phyloP scores from a whole-genome alignment of 1,284 basidiomycete genomes.

The Ceratobasidium sp. region DNA sequence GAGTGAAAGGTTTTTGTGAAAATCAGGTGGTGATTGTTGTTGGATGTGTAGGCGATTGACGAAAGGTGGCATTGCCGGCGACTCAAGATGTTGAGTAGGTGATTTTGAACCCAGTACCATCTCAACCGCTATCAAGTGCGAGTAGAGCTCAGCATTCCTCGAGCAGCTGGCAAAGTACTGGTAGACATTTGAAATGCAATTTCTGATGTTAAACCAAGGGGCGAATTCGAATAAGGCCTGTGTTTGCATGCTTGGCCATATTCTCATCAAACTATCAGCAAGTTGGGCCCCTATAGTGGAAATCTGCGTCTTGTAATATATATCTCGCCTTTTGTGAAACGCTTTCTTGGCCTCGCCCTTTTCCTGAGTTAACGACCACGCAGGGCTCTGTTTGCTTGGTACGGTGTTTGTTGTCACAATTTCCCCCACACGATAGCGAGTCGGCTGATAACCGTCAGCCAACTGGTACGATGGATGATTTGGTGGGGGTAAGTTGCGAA shows the following conservation, averaged over 20 bases:
- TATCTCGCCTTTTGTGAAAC: neutral
- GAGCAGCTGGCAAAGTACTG: conserved; percentile 14
- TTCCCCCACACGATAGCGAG: neutral
- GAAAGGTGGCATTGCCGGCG: neutral
- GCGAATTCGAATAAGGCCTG: neutral
- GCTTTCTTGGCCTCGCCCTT: neutral
- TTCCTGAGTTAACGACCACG: neutral
- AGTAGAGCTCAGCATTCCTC: conserved; percentile 4
- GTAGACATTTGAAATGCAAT: neutral
- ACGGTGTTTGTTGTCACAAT: no score
- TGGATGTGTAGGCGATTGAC: neutral
- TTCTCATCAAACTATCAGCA: neutral
- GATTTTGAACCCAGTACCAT: neutral
- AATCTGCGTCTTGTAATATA: neutral
- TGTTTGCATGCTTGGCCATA: conserved; percentile 5
- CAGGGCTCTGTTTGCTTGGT: no score
- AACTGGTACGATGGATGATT: neutral
- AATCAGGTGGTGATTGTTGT: neutral
- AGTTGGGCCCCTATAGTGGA: neutral
- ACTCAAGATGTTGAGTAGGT: neutral
- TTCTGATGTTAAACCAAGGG: neutral
- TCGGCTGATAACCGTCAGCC: conserved; percentile 4
- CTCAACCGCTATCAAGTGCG: neutral
- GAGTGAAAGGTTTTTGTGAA: neutral
- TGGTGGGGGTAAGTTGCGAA: conserved; percentile 6